Conservation (phyloP, 805 yeast species). For the Dipodascus geniculatus region DNA sequence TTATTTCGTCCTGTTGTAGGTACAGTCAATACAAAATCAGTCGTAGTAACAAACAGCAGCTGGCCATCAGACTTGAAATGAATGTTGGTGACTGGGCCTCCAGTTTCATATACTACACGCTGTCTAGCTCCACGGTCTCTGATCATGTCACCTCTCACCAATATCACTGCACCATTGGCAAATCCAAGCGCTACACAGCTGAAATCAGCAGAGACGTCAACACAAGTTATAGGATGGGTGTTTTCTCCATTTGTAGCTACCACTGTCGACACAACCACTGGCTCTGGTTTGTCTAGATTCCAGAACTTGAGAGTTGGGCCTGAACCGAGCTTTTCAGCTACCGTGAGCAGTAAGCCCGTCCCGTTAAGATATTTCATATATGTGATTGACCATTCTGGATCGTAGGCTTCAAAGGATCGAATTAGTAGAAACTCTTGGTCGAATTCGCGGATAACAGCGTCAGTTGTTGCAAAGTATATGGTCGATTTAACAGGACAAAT, state of each 20-base stretch:
- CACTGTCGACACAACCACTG: slow-evolving; percentile 49
- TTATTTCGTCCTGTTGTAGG: slow-evolving; percentile 70
- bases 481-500: slow-evolving; percentile 45
- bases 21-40: slow-evolving; percentile 57
- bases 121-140: slow-evolving; percentile 89
- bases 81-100: slow-evolving; percentile 74
- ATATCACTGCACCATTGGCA: slow-evolving; percentile 70
- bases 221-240: slow-evolving; percentile 65
- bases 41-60: slow-evolving; percentile 59
- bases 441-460: slow-evolving; percentile 45
- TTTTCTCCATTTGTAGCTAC: slow-evolving; percentile 60
- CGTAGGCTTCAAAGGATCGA: slow-evolving; percentile 51
- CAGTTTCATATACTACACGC: slow-evolving; percentile 58
- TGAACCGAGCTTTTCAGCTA: slow-evolving; percentile 58
- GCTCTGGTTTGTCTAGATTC: slow-evolving; percentile 41
- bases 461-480: slow-evolving; percentile 48
- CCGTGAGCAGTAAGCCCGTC: slow-evolving; percentile 47
- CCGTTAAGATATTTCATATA: slow-evolving; percentile 38
- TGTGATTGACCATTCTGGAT: slow-evolving; percentile 50
- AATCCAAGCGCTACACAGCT: slow-evolving; percentile 66
- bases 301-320: slow-evolving; percentile 64
- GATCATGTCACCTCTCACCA: slow-evolving; percentile 77
- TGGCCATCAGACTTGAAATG: slow-evolving; percentile 37
- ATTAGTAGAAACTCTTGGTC: slow-evolving; percentile 36
- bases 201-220: slow-evolving; percentile 41